Percentiles rank a stretch among this genome's conserved stretches.
phyloP scores from a whole-genome alignment of 495 filamentous ascomycete genomes.

The Xylaria longipes region DNA sequence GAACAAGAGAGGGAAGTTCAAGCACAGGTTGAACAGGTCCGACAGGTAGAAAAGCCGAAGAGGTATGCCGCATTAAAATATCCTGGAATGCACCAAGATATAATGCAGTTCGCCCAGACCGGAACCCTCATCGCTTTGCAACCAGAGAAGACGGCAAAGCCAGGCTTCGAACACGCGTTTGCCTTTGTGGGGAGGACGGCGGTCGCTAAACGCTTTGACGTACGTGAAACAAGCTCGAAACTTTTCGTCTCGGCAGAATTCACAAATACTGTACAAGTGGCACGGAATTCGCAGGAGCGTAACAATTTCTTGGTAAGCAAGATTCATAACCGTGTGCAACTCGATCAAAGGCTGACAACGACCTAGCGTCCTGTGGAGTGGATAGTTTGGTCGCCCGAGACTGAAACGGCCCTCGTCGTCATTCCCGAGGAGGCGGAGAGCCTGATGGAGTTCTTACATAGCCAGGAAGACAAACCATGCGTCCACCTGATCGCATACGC shows the following conservation, averaged over 20 bases:
- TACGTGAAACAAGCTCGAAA: slow-evolving; percentile 33
- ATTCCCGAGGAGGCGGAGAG: slow-evolving; percentile 63
- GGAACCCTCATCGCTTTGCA: slow-evolving; percentile 28
- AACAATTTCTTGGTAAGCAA: slow-evolving; percentile 44
- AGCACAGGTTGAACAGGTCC: slow-evolving; percentile 56
- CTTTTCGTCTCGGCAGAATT: slow-evolving; percentile 48
- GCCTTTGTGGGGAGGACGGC: slow-evolving; percentile 33
- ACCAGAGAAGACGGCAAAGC: background rate
- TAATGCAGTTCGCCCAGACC: slow-evolving; percentile 36
- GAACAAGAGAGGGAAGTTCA: slow-evolving; percentile 59
- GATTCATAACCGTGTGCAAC: background rate
- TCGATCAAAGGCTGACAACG: slow-evolving; percentile 25
- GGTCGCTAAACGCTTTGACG: slow-evolving; percentile 36
- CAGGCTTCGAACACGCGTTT: slow-evolving; percentile 38
- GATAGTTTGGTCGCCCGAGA: slow-evolving; percentile 43
- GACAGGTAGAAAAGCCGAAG: slow-evolving; percentile 50
- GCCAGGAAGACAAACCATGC: background rate
- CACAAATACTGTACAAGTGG: slow-evolving; percentile 32
- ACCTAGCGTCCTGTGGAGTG: slow-evolving; percentile 48
- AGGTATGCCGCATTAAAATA: slow-evolving; percentile 35
- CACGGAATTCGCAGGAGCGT: slow-evolving; percentile 16
- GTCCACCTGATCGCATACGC: slow-evolving; percentile 58
- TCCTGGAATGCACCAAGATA: slow-evolving; percentile 41
- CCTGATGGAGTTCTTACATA: slow-evolving; percentile 50
- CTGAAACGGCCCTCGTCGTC: slow-evolving; percentile 54